A percentile compares a stretch with the other conserved stretches of the same genome.
Evolutionary conservation across 768 basidiomycete species (phyloP).

Genomic region (Leccinum sublutescens): DNA sequence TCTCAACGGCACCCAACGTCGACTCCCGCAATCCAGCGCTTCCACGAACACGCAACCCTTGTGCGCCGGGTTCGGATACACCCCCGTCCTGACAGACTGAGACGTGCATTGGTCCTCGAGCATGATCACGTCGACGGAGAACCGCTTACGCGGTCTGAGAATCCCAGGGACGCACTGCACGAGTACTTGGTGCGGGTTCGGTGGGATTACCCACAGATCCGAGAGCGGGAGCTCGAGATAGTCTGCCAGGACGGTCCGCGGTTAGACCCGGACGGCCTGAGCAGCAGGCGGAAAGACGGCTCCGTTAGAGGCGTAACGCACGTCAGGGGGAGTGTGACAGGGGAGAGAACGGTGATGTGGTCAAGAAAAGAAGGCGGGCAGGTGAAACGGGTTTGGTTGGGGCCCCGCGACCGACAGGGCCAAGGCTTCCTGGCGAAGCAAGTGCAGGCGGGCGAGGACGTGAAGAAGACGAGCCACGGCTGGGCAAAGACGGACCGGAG

Average conservation of each 20-base stretch:
- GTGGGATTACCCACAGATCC: slow-evolving; percentile 12
- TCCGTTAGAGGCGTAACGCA: slow-evolving; percentile 20
- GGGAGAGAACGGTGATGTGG: no score
- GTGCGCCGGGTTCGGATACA: slow-evolving; percentile 35
- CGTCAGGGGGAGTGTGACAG: slow-evolving; percentile 15
- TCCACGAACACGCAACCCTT: slow-evolving; percentile 36
- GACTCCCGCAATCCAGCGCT: slow-evolving; percentile 48
- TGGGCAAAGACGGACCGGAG: slow-evolving; percentile 11
- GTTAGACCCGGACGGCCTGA: not conserved
- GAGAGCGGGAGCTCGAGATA: not conserved
- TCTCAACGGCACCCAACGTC: slow-evolving; percentile 32
- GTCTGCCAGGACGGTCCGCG: not conserved
- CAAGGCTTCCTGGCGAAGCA: slow-evolving; percentile 5
- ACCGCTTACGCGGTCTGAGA: slow-evolving; percentile 26
- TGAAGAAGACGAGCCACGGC: not conserved
- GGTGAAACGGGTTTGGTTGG: slow-evolving; percentile 5
- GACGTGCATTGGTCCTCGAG: not conserved
- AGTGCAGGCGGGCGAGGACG: slow-evolving; percentile 6
- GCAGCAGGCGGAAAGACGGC: not conserved
- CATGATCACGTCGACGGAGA: slow-evolving; percentile 10
- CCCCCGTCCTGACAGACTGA: slow-evolving; percentile 35
- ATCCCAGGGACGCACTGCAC: slow-evolving; percentile 29
- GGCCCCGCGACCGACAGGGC: not conserved
- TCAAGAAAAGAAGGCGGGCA: no score
- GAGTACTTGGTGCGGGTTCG: slow-evolving; percentile 24